Percentiles rank a stretch among this genome's conserved stretches.
phyloP scores from a whole-genome alignment of 2,329 filamentous ascomycete genomes.

The Venturia asperata region DNA sequence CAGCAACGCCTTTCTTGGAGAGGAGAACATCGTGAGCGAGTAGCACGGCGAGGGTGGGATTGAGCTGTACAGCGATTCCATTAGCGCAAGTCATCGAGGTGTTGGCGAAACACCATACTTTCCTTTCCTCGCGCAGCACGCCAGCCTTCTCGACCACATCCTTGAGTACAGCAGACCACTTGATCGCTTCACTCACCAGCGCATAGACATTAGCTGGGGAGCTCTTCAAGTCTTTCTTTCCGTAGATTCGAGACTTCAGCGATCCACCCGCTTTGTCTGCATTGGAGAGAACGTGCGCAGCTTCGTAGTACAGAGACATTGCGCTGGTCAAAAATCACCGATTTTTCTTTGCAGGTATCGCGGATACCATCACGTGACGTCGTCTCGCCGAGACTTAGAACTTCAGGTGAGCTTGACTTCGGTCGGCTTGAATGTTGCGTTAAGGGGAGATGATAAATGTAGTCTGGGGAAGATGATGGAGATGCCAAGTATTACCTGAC shows the following conservation, averaged over 20 bases:
- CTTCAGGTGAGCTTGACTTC: no score
- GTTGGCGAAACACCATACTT: slow-evolving; percentile 49
- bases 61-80: slow-evolving; percentile 51
- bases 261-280: slow-evolving; percentile 65
- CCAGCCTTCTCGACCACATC: slow-evolving; percentile 81
- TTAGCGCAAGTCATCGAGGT: not conserved
- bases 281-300: slow-evolving; percentile 63
- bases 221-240: slow-evolving; percentile 65
- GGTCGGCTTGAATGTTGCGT: no score
- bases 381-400: no score
- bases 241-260: slow-evolving; percentile 78
- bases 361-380: no score
- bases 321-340: not conserved
- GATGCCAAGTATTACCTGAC: no score
- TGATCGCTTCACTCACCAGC: slow-evolving; percentile 74
- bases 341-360: not conserved
- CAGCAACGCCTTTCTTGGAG: slow-evolving; percentile 71
- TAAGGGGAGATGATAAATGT: no score
- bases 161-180: slow-evolving; percentile 81
- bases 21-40: slow-evolving; percentile 82
- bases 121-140: slow-evolving; percentile 71
- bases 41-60: slow-evolving; percentile 70
- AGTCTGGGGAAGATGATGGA: no score
- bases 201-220: slow-evolving; percentile 79
- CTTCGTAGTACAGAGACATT: slow-evolving; percentile 96